phyloP scores from a whole-genome alignment of 495 filamentous ascomycete species.

The Extremus antarcticus region DNA sequence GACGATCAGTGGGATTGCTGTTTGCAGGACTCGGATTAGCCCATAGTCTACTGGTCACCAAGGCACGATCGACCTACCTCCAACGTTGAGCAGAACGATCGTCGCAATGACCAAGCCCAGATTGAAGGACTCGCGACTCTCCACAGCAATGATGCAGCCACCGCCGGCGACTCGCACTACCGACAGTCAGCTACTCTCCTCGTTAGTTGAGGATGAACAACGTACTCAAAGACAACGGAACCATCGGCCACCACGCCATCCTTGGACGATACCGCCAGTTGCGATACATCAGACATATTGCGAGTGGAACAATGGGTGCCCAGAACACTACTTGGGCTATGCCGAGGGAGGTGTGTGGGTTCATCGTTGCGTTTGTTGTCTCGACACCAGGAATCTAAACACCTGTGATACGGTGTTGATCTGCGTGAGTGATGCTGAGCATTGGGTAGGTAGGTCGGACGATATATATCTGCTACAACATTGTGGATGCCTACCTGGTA shows the following conservation, averaged over 20 bases:
- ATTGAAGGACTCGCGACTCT: background rate
- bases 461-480: no score
- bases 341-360: background rate
- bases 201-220: background rate
- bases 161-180: background rate
- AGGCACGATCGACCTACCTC: no score
- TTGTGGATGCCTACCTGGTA: background rate
- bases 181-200: background rate
- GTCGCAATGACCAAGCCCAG: background rate
- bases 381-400: background rate
- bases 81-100: background rate
- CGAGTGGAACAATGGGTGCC: background rate
- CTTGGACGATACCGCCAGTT: background rate
- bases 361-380: background rate
- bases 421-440: no score
- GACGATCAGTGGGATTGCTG: background rate
- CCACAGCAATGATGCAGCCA: background rate
- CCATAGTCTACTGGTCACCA: no score
- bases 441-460: no score
- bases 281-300: background rate
- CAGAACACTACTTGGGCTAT: background rate
- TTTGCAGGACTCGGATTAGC: no score
- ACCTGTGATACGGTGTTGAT: background rate
- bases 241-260: background rate
- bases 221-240: background rate